Percentiles rank a stretch among this genome's conserved stretches.
Conservation (phyloP, 164 flowering plant species). For the Cinnamomum micranthum region DNA sequence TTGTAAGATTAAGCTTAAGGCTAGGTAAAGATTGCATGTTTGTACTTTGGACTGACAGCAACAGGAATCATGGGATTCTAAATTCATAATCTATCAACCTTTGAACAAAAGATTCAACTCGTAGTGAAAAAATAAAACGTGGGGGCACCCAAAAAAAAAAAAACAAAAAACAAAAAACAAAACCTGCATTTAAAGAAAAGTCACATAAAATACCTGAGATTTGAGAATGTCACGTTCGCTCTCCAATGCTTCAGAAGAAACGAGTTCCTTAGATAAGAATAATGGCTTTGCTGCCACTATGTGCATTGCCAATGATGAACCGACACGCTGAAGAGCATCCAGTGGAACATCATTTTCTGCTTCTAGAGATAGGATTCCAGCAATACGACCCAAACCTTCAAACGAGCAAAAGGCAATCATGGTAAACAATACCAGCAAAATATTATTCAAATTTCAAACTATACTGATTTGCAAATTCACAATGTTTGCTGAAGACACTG, state of each 20-base stretch:
- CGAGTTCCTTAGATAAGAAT: slow-evolving; percentile 77
- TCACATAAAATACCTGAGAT: slow-evolving; percentile 62
- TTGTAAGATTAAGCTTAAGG: neutral
- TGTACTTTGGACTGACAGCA: neutral
- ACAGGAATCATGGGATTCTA: neutral
- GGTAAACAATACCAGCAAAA: too few species aligned
- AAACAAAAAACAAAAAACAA: too few species aligned
- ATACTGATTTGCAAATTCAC: too few species aligned
- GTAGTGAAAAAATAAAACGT: too few species aligned
- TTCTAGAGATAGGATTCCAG: slow-evolving; percentile 79
- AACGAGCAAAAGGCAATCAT: neutral
- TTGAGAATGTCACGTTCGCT: slow-evolving; percentile 78
- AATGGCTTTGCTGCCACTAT: slow-evolving; percentile 87
- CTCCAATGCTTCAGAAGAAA: slow-evolving; percentile 69
- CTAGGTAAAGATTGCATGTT: neutral
- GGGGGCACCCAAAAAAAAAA: too few species aligned
- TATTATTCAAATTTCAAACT: too few species aligned
- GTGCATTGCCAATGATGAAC: slow-evolving; percentile 96
- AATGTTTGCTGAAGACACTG: too few species aligned
- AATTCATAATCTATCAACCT: neutral
- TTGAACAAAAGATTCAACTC: neutral
- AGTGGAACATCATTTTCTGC: slow-evolving; percentile 45
- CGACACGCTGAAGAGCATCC: slow-evolving; percentile 69
- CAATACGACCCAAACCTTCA: slow-evolving; percentile 90
- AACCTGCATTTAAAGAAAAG: neutral